Base-by-base conservation (phyloP, 176 grass and related monocot genomes). In the Coix lacrymajobi region DNA sequence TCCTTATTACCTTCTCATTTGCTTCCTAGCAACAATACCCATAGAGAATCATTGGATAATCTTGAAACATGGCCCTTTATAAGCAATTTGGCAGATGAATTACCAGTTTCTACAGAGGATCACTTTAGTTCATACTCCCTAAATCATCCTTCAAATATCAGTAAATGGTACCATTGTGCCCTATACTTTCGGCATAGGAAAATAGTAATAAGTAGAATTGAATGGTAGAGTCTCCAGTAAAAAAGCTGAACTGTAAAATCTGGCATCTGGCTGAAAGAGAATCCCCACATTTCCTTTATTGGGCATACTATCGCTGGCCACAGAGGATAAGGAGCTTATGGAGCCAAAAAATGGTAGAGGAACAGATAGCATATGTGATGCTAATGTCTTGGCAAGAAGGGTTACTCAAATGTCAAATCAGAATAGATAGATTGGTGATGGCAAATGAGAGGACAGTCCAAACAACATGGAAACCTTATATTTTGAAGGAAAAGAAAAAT, bases 41-140 rank as follows among this genome's bases (percentile, higher is more conserved):
- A 66, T 22, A 45, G 4, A 66, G 0, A 66, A 25, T 83, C 41
- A 48, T 38, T 49, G 15, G 70, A 65, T 64, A 17, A 28, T 63
- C 22, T 49, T 74, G 40, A 29, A 19, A 49, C 2, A 17, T 41
- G 1, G 62, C n/a, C 32, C 68, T 31, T 65, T 22, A 33, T 28
- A 63, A 61, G 41, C 3, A 69, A 82, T 82, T 61, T 73, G 20
- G 80, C 54, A 73, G 52, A 81, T 44, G 19, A 81, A 71, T 24
- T 31, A 20, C 37, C 2, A 43, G 39, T 48, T 41, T 28, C 39
- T 73, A 49, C 43, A 19, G 73, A 82, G 54, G 54, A 82, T 45
- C 17, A 62, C 38, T 62, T 38, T 41, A 41, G 60, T 33, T 33
- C 28, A 7, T 79, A 33, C 17, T 65, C 11, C 61, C 28, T 48